These are phyloP conservation scores for Remersonia thermophila DNA, from an alignment of 2,329 filamentous ascomycete genomes.

Conservation along the genomic window DNA sequence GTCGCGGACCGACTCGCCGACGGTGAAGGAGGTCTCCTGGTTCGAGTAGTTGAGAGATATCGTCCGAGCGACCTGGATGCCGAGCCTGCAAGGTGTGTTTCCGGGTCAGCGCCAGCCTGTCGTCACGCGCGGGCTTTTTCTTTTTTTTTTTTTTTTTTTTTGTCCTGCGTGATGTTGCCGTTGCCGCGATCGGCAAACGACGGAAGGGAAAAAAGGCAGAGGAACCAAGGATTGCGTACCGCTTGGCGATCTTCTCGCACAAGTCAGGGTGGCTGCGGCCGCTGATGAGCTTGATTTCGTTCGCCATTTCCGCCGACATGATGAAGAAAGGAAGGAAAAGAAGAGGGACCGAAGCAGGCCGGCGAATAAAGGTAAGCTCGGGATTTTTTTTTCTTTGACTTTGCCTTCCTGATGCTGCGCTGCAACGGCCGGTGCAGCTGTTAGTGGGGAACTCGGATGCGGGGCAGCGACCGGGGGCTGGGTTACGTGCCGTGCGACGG, in stretches of 20 bases:
- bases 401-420: conserved; percentile 1
- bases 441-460: conserved; percentile 15
- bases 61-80: conserved; percentile 66
- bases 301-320: conserved; percentile 30
- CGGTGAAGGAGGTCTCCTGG: conserved; percentile 80
- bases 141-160: too few species aligned
- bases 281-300: conserved; percentile 41
- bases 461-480: conserved; percentile 8
- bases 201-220: not conserved
- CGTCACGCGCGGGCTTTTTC: too few species aligned
- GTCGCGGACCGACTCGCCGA: conserved; percentile 90
- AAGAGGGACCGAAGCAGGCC: not conserved
- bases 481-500: too few species aligned
- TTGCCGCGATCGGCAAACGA: too few species aligned
- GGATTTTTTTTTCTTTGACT: conserved; percentile 1
- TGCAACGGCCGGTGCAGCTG: conserved; percentile 5
- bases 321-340: conserved; percentile 6
- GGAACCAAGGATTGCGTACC: conserved; percentile 14
- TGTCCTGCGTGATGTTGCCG: too few species aligned
- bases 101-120: too few species aligned
- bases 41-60: conserved; percentile 78
- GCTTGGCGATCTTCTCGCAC: conserved; percentile 26
- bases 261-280: conserved; percentile 37
- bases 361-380: too few species aligned
- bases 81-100: conserved; percentile 39